Conservation (phyloP, 2,329 filamentous ascomycete genomes). For the Talaromyces sp. region DNA sequence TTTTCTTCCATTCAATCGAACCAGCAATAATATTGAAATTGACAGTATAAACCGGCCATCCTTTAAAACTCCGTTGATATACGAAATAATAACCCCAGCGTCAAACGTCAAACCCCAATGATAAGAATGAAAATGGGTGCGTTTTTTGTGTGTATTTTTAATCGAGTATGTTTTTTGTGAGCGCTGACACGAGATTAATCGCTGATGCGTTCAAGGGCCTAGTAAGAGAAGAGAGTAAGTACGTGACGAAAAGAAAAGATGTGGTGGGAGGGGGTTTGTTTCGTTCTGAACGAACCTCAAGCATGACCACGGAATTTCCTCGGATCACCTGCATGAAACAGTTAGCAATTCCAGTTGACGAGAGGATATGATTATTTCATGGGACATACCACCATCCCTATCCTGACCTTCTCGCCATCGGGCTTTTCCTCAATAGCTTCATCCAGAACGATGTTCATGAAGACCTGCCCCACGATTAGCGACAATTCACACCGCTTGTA, state of each 20-base stretch:
- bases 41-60: conserved; percentile 6
- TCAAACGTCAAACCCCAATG: background rate
- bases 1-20: background rate
- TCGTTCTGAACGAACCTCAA: conserved; percentile 55
- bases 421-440: conserved; percentile 94
- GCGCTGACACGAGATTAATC: conserved; percentile 24
- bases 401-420: conserved; percentile 78
- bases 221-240: background rate
- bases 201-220: conserved; percentile 39
- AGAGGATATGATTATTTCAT: background rate
- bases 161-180: background rate
- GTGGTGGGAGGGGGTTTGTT: background rate
- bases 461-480: conserved; percentile 59
- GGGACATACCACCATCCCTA: conserved; percentile 81
- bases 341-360: background rate
- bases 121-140: background rate
- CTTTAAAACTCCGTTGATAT: conserved; percentile 8
- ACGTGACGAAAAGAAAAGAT: background rate
- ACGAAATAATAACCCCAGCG: conserved; percentile 3
- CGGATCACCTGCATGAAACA: conserved; percentile 67
- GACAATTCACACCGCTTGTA: background rate
- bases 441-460: conserved; percentile 95
- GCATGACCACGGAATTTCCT: conserved; percentile 97
- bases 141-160: background rate
- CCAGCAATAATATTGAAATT: background rate